These are phyloP conservation scores for Phaseolus coccineus DNA, from an alignment of 331 rosid genomes.

Conservation along the genomic window DNA sequence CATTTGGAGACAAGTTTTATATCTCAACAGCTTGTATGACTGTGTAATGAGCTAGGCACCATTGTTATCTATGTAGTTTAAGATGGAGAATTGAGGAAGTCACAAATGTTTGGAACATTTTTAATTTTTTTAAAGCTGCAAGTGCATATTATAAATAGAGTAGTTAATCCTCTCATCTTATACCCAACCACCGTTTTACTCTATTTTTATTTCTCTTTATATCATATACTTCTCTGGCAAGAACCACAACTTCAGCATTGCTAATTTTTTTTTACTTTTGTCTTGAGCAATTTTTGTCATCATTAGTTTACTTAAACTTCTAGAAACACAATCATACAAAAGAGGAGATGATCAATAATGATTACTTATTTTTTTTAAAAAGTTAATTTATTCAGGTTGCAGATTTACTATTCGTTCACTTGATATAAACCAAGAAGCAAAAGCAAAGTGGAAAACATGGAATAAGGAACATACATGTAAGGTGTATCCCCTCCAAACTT, in stretches of 20 bases:
- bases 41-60: not conserved
- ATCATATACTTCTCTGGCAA: too few relatives aligned
- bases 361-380: not conserved
- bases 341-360: not conserved
- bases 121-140: not conserved
- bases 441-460: slow-evolving; percentile 22
- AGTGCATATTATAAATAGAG: slow-evolving; percentile 12
- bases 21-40: not conserved
- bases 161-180: not conserved
- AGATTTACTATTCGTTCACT: slow-evolving; percentile 7
- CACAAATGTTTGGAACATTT: not conserved
- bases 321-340: not conserved
- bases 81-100: not conserved
- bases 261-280: not conserved
- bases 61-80: slow-evolving; percentile 2
- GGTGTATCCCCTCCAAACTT: slow-evolving; percentile 91
- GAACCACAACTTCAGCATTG: too few relatives aligned
- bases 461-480: slow-evolving; percentile 64
- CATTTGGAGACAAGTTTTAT: not conserved
- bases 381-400: slow-evolving; percentile 6
- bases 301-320: slow-evolving; percentile 14
- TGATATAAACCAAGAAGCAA: slow-evolving; percentile 18
- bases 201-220: too few relatives aligned
- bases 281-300: not conserved
- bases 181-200: too few relatives aligned